Conservation (phyloP, 768 basidiomycete genomes). For the Cubamyces sp. region DNA sequence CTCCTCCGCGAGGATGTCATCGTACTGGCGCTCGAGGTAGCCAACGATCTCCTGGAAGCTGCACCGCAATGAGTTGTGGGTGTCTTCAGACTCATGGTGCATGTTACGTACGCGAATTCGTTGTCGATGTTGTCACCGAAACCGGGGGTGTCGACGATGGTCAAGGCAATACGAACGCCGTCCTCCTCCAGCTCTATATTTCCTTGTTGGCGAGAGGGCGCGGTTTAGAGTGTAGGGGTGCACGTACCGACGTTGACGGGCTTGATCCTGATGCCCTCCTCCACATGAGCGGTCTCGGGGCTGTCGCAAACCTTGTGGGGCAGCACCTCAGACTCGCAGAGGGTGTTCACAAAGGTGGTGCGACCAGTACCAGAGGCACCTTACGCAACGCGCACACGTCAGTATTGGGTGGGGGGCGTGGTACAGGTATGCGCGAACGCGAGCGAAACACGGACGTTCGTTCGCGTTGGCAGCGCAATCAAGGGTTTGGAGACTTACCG, state of each 20-base stretch:
- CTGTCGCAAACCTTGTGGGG: constrained; percentile 84
- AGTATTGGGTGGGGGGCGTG: constrained; percentile 14
- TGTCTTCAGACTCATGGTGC: not conserved
- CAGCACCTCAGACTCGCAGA: constrained; percentile 94
- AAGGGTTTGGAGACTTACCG: constrained; percentile 55
- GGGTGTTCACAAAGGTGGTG: constrained; percentile 99
- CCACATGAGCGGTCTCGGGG: constrained; percentile 89
- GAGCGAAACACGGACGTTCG: constrained; percentile 22
- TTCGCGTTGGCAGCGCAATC: constrained; percentile 26
- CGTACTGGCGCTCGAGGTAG: constrained; percentile 97
- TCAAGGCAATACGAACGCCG: constrained; percentile 95
- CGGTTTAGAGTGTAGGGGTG: not conserved
- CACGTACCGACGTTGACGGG: constrained; percentile 88
- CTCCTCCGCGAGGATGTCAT: constrained; percentile 97
- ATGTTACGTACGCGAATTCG: constrained; percentile 83
- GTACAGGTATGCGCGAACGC: constrained; percentile 15
- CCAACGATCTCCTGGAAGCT: constrained; percentile 98
- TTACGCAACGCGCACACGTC: constrained; percentile 35
- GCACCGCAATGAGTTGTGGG: not conserved
- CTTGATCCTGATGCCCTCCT: constrained; percentile 94
- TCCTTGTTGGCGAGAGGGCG: not conserved
- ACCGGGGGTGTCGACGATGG: constrained; percentile 98
- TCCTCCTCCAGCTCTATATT: constrained; percentile 93
- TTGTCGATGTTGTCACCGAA: constrained; percentile 99
- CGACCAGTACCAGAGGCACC: constrained; percentile 97